Evolutionary conservation across 2,329 filamentous ascomycete species (phyloP).

Genomic region (Epichloe hybrida): DNA sequence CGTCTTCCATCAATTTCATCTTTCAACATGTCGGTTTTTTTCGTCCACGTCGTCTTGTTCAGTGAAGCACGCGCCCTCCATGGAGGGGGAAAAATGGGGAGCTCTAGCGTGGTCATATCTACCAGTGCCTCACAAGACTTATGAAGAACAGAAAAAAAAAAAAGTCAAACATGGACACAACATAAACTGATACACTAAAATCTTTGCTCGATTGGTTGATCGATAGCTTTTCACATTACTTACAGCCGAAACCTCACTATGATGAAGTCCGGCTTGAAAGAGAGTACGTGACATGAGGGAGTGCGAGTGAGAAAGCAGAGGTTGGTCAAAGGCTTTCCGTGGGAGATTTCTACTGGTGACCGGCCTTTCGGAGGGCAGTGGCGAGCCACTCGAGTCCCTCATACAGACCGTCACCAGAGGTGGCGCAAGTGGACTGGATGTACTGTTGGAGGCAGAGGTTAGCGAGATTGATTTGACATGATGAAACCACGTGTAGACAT

Average conservation of each 20-base stretch:
- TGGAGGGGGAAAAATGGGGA: not conserved
- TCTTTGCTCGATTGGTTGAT: conserved; percentile 37
- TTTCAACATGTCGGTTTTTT: not conserved
- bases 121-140: conserved; percentile 15
- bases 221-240: conserved; percentile 43
- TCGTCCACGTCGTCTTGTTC: not conserved
- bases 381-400: conserved; percentile 94
- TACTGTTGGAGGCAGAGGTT: conserved; percentile 44
- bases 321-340: conserved; percentile 21
- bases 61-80: not conserved
- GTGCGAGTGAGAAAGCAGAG: conserved; percentile 20
- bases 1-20: not conserved
- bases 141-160: conserved; percentile 6
- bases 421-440: conserved; percentile 99
- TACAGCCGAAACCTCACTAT: conserved; percentile 42
- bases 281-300: conserved; percentile 27
- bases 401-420: conserved; percentile 97
- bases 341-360: conserved; percentile 43
- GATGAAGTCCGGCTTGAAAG: conserved; percentile 25
- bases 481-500: conserved; percentile 30
- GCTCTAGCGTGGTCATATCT: conserved; percentile 1
- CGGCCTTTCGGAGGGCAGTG: conserved; percentile 66
- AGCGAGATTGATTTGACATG: conserved; percentile 2
- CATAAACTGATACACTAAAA: conserved; percentile 30
- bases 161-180: conserved; percentile 17